A percentile compares a stretch with the other conserved stretches of the same genome.
Conservation (phyloP, 2,329 filamentous ascomycete species). For the Aspergillus sp. region DNA sequence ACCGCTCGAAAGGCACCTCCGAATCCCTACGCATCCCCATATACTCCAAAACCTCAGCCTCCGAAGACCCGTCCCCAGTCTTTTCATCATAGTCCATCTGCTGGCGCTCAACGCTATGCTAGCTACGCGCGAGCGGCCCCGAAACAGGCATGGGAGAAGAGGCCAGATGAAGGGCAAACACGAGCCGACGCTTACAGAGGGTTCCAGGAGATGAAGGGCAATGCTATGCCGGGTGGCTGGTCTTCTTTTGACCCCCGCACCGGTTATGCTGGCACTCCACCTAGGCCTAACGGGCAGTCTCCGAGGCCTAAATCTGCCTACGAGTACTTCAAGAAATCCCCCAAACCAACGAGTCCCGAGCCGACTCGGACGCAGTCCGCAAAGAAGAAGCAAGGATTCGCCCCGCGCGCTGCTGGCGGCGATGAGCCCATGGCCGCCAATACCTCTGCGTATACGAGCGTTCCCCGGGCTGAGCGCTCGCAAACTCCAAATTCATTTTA, state of each 20-base stretch:
- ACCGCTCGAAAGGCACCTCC: conserved; percentile 33
- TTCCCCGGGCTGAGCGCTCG: conserved; percentile 37
- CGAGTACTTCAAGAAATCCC: conserved; percentile 38
- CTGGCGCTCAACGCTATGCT: conserved; percentile 44
- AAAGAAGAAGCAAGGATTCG: conserved; percentile 59
- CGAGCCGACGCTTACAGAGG: conserved; percentile 48
- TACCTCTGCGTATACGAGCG: conserved; percentile 53
- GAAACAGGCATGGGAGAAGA: conserved; percentile 41
- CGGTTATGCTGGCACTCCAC: conserved; percentile 21
- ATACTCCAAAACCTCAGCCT: conserved; percentile 27
- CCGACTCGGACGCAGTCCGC: conserved; percentile 44
- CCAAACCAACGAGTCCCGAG: conserved; percentile 36
- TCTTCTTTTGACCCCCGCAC: conserved; percentile 44
- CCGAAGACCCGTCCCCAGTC: conserved; percentile 24
- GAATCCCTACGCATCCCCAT: conserved; percentile 25
- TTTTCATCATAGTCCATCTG: conserved; percentile 36
- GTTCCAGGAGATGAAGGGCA: conserved; percentile 49
- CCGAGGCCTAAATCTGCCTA: conserved; percentile 43
- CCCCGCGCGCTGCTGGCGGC: conserved; percentile 60
- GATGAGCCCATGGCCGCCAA: conserved; percentile 60
- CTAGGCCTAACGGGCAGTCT: conserved; percentile 28
- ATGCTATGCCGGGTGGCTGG: conserved; percentile 33
- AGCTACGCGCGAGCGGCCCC: conserved; percentile 44
- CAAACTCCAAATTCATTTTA: conserved; percentile 37
- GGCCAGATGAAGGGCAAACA: conserved; percentile 42